phyloP scores from a whole-genome alignment of 805 yeast genomes.

The Kazachstania martiniae region DNA sequence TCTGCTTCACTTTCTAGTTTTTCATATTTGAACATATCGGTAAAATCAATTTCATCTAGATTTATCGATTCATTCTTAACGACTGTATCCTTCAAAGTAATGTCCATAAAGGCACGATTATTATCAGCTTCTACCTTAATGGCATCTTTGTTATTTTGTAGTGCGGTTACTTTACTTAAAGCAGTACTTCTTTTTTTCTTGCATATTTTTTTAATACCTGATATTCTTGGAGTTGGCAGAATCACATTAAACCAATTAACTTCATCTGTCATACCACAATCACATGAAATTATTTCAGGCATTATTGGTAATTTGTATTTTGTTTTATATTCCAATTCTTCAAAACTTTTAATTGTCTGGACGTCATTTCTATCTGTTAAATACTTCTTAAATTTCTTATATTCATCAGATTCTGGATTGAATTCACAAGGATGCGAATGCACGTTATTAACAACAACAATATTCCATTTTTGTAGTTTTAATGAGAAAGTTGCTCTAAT shows the following conservation, averaged over 20 bases:
- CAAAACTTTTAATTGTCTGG: conserved; percentile 24
- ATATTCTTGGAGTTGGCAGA: conserved; percentile 16
- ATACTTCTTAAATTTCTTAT: conserved; percentile 23
- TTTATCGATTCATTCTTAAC: conserved; percentile 2
- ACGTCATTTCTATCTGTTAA: conserved; percentile 18
- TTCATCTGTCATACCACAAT: conserved; percentile 29
- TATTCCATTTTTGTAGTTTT: conserved; percentile 42
- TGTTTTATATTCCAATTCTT: conserved; percentile 24
- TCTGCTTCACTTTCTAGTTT: neutral
- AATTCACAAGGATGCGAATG: conserved; percentile 43
- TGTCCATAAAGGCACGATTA: neutral
- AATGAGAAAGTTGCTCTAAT: conserved; percentile 50
- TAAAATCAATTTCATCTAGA: conserved; percentile 26
- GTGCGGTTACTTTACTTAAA: neutral
- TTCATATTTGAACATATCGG: conserved; percentile 17
- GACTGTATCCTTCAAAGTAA: neutral
- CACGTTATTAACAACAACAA: conserved; percentile 46
- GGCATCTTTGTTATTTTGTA: conserved; percentile 1
- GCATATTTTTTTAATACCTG: conserved; percentile 3
- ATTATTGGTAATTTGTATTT: conserved; percentile 23
- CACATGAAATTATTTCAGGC: conserved; percentile 25
- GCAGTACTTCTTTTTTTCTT: conserved; percentile 1
- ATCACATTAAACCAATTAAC: conserved; percentile 19
- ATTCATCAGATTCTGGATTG: conserved; percentile 25
- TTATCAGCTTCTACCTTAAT: neutral